Evolutionary conservation across 352 stramenopile species (phyloP), one percentile per base, ranked within the genome.

Genomic region (Phytophthora podocarpi): DNA sequence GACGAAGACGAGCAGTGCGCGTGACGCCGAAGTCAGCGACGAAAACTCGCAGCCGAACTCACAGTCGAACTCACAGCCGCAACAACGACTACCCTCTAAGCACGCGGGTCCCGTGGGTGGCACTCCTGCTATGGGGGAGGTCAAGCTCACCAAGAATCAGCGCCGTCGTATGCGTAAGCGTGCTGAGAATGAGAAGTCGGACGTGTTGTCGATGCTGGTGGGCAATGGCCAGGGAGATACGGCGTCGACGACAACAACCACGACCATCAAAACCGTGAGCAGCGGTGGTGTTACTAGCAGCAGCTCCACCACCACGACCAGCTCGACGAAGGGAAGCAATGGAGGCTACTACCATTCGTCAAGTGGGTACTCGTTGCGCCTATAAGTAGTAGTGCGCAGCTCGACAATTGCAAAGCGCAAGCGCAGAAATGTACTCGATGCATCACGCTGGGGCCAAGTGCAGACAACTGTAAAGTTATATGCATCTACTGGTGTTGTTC

Each of bases 131-230:
- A 76, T 75, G 30, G 67, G 63, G 4, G 55, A 72, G 16, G 39
- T 57, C 15, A 91, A 90, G 48, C 67, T 93, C 21, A 87, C 73
- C 37, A 93, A 93, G 73, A 93, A 91, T 65, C 80, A 90, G 70
- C 82, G 85, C 32, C 85, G 82, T 6, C 85, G 85, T 15, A 76
- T 90, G 75, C 82, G 85, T 55, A 90, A 91, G 59, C 85, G 85
- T 23, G 82, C 82, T 15, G 82, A 93, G 58, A 91, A 90, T 24
- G 81, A 93, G 55, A 76, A 89, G 45, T 74, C 67, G 32, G 77
- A 89, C 43, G 82, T 88, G 18, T 51, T 89, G 49, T 84, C 75
- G 9, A 85, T 88, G 78, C 58, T 89, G 35, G 67, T 89, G 21
- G 78, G 72, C 32, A 66, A 64, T 18, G 53, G 30, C 23, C 32